A percentile compares a stretch with the other conserved stretches of the same genome.
phyloP scores from a whole-genome alignment of 768 basidiomycete genomes.

The Paxillus involutus region DNA sequence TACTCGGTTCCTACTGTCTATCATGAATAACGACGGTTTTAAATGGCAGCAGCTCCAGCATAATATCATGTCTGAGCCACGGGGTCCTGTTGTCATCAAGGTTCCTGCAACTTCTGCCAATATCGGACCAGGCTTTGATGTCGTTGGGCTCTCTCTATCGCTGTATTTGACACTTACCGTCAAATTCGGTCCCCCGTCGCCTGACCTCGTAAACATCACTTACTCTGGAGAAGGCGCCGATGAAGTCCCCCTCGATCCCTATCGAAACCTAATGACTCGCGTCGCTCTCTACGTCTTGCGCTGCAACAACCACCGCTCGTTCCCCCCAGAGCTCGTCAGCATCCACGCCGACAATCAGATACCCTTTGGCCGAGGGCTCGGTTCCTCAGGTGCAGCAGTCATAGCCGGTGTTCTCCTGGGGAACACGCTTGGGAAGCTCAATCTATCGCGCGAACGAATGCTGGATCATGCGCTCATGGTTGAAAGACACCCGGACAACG shows the following conservation, averaged over 20 bases:
- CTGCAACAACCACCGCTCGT: slow-evolving; percentile 70
- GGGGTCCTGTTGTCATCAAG: slow-evolving; percentile 60
- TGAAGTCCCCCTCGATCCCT: slow-evolving; percentile 91
- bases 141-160: slow-evolving; percentile 95
- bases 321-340: slow-evolving; percentile 66
- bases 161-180: slow-evolving; percentile 79
- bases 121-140: slow-evolving; percentile 98
- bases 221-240: slow-evolving; percentile 88
- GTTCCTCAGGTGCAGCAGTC: slow-evolving; percentile 98
- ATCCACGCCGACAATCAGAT: slow-evolving; percentile 90
- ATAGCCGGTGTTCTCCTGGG: slow-evolving; percentile 94
- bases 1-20: too few species aligned
- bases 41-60: not conserved
- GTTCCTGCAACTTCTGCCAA: slow-evolving; percentile 99
- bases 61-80: slow-evolving; percentile 20
- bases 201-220: slow-evolving; percentile 58
- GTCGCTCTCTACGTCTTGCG: slow-evolving; percentile 98
- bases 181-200: slow-evolving; percentile 37
- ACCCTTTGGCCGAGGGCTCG: slow-evolving; percentile 95
- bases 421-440: slow-evolving; percentile 74
- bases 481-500: slow-evolving; percentile 98
- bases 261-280: slow-evolving; percentile 96
- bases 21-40: not conserved
- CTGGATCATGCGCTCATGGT: slow-evolving; percentile 99
- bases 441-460: slow-evolving; percentile 67